Conservation (phyloP, 2,329 filamentous ascomycete species). For the Hymenoscyphus salicellus region DNA sequence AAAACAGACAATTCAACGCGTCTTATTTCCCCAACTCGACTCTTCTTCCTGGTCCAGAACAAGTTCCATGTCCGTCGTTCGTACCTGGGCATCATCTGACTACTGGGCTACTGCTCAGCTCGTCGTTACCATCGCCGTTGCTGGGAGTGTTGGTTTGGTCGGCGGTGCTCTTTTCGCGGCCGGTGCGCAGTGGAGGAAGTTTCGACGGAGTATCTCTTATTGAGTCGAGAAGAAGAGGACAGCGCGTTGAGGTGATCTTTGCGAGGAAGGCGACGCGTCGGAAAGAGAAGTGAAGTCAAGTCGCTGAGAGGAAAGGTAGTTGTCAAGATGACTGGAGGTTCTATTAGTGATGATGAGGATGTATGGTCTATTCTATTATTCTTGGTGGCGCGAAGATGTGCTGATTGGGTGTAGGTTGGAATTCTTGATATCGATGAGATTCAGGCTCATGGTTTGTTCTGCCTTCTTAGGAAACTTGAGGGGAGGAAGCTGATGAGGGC, state of each 20-base stretch:
- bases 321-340: slow-evolving; percentile 18
- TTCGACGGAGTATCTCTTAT: neutral
- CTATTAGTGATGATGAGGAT: slow-evolving; percentile 22
- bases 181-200: neutral
- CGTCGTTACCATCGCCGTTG: neutral
- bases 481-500: slow-evolving; percentile 15
- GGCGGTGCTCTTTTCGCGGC: neutral
- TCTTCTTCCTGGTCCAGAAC: neutral
- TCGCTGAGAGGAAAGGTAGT: neutral
- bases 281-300: neutral
- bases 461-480: neutral
- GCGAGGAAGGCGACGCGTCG: neutral
- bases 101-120: slow-evolving; percentile 1
- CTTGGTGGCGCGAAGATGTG: neutral
- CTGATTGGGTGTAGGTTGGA: slow-evolving; percentile 19
- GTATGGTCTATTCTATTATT: slow-evolving; percentile 6
- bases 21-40: neutral
- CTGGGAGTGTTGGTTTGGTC: neutral
- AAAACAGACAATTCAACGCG: neutral
- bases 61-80: neutral
- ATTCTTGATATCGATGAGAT: slow-evolving; percentile 67
- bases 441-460: slow-evolving; percentile 53
- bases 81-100: neutral
- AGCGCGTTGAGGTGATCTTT: neutral
- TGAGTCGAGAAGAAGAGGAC: neutral